A percentile compares a stretch with the other conserved stretches of the same genome.
Conservation (phyloP, 306 rosid species). For the Boehmeria nivea region DNA sequence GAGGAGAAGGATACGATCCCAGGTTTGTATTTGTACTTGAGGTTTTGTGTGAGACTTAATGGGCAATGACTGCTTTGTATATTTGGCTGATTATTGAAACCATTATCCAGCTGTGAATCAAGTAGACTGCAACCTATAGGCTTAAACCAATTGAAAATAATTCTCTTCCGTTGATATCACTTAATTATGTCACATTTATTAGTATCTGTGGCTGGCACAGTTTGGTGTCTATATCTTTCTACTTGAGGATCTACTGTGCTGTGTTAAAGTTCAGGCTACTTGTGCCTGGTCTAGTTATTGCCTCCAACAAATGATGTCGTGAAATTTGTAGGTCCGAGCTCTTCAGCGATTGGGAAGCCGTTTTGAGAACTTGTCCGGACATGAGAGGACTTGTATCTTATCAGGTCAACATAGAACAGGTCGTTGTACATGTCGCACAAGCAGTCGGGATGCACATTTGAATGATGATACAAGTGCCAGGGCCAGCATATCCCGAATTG, state of each 20-base stretch:
- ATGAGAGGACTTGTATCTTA: slow-evolving; percentile 82
- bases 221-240: no score
- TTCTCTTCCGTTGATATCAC: no score
- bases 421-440: slow-evolving; percentile 69
- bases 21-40: slow-evolving; percentile 51
- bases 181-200: no score
- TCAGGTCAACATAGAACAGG: slow-evolving; percentile 95
- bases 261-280: no score
- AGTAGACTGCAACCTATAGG: no score
- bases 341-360: slow-evolving; percentile 96
- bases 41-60: not conserved
- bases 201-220: no score
- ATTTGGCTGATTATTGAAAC: no score
- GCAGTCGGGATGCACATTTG: slow-evolving; percentile 43
- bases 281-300: no score
- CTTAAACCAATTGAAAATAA: no score
- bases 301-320: not conserved
- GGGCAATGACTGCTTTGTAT: no score
- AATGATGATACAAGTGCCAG: slow-evolving; percentile 78
- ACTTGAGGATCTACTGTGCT: no score
- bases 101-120: no score
- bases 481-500: slow-evolving; percentile 98
- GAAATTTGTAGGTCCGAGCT: slow-evolving; percentile 81
- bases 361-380: slow-evolving; percentile 88
- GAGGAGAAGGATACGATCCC: slow-evolving; percentile 93